Conservation (phyloP, 1,284 basidiomycete species). For the Cutaneotrichosporon mucoides region DNA sequence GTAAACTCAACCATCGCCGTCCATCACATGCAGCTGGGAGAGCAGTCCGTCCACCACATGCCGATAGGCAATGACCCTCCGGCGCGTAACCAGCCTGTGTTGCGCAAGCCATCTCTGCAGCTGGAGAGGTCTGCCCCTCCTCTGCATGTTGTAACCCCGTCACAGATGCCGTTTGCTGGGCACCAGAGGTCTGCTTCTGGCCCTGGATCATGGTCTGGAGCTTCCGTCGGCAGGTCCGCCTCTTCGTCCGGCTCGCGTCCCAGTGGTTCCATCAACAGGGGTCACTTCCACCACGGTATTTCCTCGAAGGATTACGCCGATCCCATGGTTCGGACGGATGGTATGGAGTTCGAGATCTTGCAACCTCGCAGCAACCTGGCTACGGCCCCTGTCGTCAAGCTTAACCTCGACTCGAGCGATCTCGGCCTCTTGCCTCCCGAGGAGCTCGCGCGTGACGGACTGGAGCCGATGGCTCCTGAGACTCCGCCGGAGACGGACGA, state of each 20-base stretch:
- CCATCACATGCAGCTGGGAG: background rate
- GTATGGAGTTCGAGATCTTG: conserved; percentile 48
- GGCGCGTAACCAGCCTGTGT: background rate
- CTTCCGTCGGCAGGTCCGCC: too few relatives aligned
- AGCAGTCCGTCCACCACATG: conserved; percentile 3
- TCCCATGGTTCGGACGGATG: conserved; percentile 42
- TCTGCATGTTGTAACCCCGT: background rate
- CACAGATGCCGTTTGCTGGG: background rate
- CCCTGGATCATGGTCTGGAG: background rate
- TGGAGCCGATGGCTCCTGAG: conserved; percentile 3
- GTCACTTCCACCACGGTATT: conserved; percentile 17
- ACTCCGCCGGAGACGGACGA: conserved; percentile 39
- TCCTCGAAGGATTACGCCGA: conserved; percentile 42
- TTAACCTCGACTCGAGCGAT: conserved; percentile 13
- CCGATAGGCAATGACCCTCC: background rate
- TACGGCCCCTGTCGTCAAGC: background rate
- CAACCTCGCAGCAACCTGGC: conserved; percentile 29
- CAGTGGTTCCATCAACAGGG: too few relatives aligned
- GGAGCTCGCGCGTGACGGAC: conserved; percentile 1
- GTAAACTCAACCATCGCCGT: background rate
- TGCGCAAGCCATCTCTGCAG: conserved; percentile 1
- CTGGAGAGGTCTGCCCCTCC: background rate
- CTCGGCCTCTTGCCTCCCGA: conserved; percentile 5
- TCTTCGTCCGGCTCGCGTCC: too few relatives aligned
- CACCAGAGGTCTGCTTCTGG: conserved; percentile 2